Evolutionary conservation across 2,329 filamentous ascomycete genomes (phyloP), one percentile per base, ranked within the genome.

Genomic region (Sarocladiaceae sp.): DNA sequence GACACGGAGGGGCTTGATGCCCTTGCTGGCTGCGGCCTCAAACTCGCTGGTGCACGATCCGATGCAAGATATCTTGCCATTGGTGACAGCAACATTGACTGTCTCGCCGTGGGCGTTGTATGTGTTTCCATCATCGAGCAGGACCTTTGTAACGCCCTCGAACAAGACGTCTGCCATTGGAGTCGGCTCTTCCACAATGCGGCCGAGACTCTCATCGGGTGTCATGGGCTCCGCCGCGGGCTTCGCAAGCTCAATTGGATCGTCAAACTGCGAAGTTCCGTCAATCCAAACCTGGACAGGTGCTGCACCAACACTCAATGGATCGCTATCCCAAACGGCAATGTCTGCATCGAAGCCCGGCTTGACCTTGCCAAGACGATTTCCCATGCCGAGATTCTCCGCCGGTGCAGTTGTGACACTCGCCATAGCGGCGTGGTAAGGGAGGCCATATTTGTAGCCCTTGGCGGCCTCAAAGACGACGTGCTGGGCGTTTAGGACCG

Each of bases 401-500:
- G 79, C 78, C 0, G 79, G 77, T 0, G 74, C 73, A 1, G 72
- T 73, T 0, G 78, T 82, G 7, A 82, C 76, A 19, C 73, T 65
- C 1, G 77, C 70, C 4, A 82, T 57, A 1, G 78, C 78, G 3
- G 67, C 75, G 45, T 82, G 76, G 51, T 81, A 81, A 0, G 78
- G 74, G 45, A 82, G 64, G 1, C 78, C 78, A 49, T 78, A 82
- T 40, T 72, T 73, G 52, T 76, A 76, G 2, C 62, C 74, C 59
- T 79, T 80, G 40, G 75, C 77, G 7, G 77, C 77, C 54, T 81
- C 82, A 39, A 83, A 82, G 1, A 85, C 65, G 3, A 85, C 79
- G 50, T 85, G 81, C 57, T 85, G 82, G 1, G 80, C 80, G 51
- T 84, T 85, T 44, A 84, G 60, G 0, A 84, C 80, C 0, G 82